phyloP scores from a whole-genome alignment of 805 yeast species.

The Priceomyces medius region DNA sequence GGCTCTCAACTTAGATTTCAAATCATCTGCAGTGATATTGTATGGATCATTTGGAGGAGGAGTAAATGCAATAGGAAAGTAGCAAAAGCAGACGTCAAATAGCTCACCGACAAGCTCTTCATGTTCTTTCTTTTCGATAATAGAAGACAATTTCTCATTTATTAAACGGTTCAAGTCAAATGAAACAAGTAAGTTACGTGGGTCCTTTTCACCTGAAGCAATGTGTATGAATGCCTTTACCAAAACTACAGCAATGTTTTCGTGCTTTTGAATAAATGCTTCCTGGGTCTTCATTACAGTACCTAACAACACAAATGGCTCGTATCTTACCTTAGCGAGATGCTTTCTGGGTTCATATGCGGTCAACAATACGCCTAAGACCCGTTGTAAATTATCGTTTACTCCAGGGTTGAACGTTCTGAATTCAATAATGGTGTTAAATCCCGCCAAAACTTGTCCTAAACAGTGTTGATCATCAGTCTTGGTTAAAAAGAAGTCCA shows the following conservation, averaged over 20 bases:
- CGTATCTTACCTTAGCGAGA: conserved; percentile 62
- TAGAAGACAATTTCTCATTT: conserved; percentile 34
- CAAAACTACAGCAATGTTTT: conserved; percentile 36
- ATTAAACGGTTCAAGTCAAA: conserved; percentile 56
- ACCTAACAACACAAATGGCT: conserved; percentile 52
- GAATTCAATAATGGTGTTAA: conserved; percentile 53
- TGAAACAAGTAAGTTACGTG: conserved; percentile 74
- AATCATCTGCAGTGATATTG: conserved; percentile 69
- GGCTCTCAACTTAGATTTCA: conserved; percentile 59
- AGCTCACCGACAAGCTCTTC: conserved; percentile 46
- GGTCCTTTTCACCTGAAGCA: conserved; percentile 91
- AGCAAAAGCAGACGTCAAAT: conserved; percentile 89
- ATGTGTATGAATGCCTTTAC: conserved; percentile 61
- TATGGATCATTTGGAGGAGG: conserved; percentile 92
- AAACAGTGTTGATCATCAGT: conserved; percentile 62
- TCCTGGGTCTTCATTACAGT: conserved; percentile 29
- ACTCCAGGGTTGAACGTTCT: conserved; percentile 39
- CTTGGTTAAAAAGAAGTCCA: conserved; percentile 62
- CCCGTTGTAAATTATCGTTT: conserved; percentile 28
- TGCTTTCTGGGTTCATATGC: conserved; percentile 55
- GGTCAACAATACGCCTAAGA: conserved; percentile 37
- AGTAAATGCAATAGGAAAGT: conserved; percentile 92
- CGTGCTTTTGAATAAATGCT: conserved; percentile 15
- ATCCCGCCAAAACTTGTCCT: conserved; percentile 52
- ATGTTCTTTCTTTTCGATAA: conserved; percentile 28